phyloP scores from a whole-genome alignment of 1,139 yeast species.

The Suhomyces choctaworum region DNA sequence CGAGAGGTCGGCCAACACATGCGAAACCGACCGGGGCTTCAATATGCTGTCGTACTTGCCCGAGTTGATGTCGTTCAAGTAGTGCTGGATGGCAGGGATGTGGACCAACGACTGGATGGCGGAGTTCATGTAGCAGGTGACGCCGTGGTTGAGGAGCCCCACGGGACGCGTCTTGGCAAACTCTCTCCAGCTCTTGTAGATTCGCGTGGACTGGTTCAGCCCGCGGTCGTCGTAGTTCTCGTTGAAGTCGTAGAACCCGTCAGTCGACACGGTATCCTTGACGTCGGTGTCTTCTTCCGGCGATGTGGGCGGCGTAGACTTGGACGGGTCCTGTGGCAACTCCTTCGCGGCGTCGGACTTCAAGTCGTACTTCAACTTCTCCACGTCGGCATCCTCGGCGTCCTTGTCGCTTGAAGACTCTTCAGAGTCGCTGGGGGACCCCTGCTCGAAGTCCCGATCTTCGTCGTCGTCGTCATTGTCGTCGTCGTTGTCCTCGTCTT shows the following conservation, averaged over 20 bases:
- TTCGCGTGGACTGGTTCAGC: slow-evolving; percentile 54
- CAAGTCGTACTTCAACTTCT: slow-evolving; percentile 32
- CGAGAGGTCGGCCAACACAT: slow-evolving; percentile 70
- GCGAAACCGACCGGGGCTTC: slow-evolving; percentile 62
- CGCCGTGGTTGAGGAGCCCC: slow-evolving; percentile 89
- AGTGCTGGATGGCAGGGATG: slow-evolving; percentile 87
- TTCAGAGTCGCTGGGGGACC: slow-evolving; percentile 5
- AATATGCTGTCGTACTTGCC: slow-evolving; percentile 51
- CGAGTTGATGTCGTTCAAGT: slow-evolving; percentile 61
- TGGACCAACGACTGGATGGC: slow-evolving; percentile 91
- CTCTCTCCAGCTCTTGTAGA: slow-evolving; percentile 62
- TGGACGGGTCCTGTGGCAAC: slow-evolving; percentile 5
- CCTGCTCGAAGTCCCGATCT: slow-evolving; percentile 19
- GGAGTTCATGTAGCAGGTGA: slow-evolving; percentile 94
- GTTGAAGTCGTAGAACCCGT: slow-evolving; percentile 50
- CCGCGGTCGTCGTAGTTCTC: slow-evolving; percentile 58
- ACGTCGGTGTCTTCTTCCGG: slow-evolving; percentile 36
- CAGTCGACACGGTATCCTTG: slow-evolving; percentile 15
- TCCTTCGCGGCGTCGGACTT: slow-evolving; percentile 8
- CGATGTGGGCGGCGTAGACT: slow-evolving; percentile 44
- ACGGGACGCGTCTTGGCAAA: slow-evolving; percentile 52
- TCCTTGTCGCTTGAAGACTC: slow-evolving; percentile 12
- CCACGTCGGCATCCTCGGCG: slow-evolving; percentile 31
- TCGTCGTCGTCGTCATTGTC: slow-evolving; percentile 24
- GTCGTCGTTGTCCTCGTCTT: slow-evolving; percentile 16